Conservation (phyloP, 2,329 filamentous ascomycete species). For the Pezicula carpinea region DNA sequence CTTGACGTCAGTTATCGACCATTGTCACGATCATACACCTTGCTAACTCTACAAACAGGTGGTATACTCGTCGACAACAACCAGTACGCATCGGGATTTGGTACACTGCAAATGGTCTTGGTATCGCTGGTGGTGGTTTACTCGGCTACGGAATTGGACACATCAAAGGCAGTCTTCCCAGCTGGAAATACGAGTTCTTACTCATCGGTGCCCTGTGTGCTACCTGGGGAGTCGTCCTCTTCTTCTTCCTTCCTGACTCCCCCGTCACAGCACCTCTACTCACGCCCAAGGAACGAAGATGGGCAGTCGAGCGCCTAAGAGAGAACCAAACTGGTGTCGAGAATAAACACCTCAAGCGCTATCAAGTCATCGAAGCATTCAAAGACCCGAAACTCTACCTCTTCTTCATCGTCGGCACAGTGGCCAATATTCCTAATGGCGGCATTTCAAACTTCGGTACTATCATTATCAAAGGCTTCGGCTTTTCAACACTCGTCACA, state of each 20-base stretch:
- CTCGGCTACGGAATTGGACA: slow-evolving; percentile 59
- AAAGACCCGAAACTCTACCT: slow-evolving; percentile 19
- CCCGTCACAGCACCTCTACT: slow-evolving; percentile 39
- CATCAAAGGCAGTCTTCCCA: slow-evolving; percentile 49
- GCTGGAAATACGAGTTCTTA: slow-evolving; percentile 65
- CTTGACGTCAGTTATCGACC: too few relatives aligned
- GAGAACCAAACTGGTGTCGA: slow-evolving; percentile 18
- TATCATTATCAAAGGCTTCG: slow-evolving; percentile 51
- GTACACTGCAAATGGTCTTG: slow-evolving; percentile 55
- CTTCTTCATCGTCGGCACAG: slow-evolving; percentile 42
- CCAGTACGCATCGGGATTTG: slow-evolving; percentile 54
- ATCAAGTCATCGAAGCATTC: slow-evolving; percentile 17
- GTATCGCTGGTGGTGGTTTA: slow-evolving; percentile 52
- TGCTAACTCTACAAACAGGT: slow-evolving; percentile 24
- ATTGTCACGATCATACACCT: too few relatives aligned
- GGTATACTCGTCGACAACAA: slow-evolving; percentile 58
- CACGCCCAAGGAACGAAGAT: slow-evolving; percentile 26
- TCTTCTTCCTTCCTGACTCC: slow-evolving; percentile 55
- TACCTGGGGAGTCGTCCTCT: slow-evolving; percentile 22
- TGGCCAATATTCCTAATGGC: slow-evolving; percentile 49
- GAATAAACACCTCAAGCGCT: slow-evolving; percentile 16
- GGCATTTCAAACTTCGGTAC: slow-evolving; percentile 54
- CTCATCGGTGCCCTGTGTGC: slow-evolving; percentile 40
- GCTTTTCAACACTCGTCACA: slow-evolving; percentile 47
- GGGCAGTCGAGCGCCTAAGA: slow-evolving; percentile 15